These are phyloP conservation scores for Tilletia walkeri DNA, from an alignment of 1,284 basidiomycete species.

Conservation along the genomic window DNA sequence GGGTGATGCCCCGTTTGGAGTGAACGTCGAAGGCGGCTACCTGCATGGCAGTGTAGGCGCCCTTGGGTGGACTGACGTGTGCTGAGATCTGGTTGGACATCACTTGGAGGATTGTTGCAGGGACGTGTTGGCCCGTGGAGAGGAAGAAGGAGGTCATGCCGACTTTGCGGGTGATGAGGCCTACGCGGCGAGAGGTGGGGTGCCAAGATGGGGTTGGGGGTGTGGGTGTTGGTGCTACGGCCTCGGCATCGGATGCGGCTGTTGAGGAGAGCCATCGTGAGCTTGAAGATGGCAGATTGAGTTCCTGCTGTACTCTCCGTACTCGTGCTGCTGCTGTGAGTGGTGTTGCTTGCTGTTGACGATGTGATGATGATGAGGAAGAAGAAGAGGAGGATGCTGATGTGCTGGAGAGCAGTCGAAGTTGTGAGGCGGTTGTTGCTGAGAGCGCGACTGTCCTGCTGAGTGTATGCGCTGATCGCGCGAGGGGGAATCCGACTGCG, in stretches of 20 bases:
- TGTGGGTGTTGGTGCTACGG: not conserved
- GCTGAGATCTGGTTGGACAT: slow-evolving; percentile 53
- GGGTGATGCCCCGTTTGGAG: slow-evolving; percentile 66
- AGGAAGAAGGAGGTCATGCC: slow-evolving; percentile 96
- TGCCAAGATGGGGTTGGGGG: slow-evolving; percentile 64
- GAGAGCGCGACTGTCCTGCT: not conserved
- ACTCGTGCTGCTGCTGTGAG: not conserved
- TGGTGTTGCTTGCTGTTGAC: not conserved
- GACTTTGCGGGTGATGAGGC: slow-evolving; percentile 87
- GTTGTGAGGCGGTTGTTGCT: not conserved
- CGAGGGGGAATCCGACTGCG: no score
- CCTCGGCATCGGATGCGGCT: not conserved
- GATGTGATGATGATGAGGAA: not conserved
- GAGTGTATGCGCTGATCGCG: no score
- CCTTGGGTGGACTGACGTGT: slow-evolving; percentile 27
- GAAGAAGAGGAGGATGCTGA: not conserved
- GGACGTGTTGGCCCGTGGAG: slow-evolving; percentile 77
- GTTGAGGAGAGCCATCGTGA: not conserved
- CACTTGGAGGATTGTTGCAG: slow-evolving; percentile 92
- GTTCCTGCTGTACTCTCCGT: slow-evolving; percentile 4
- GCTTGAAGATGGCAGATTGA: not conserved
- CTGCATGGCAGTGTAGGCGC: slow-evolving; percentile 51
- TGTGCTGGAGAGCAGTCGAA: not conserved
- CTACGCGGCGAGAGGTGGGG: slow-evolving; percentile 76
- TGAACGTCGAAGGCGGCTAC: slow-evolving; percentile 61